phyloP scores from a whole-genome alignment of 169 alveolate genomes.

The Plasmodium vinckei region DNA sequence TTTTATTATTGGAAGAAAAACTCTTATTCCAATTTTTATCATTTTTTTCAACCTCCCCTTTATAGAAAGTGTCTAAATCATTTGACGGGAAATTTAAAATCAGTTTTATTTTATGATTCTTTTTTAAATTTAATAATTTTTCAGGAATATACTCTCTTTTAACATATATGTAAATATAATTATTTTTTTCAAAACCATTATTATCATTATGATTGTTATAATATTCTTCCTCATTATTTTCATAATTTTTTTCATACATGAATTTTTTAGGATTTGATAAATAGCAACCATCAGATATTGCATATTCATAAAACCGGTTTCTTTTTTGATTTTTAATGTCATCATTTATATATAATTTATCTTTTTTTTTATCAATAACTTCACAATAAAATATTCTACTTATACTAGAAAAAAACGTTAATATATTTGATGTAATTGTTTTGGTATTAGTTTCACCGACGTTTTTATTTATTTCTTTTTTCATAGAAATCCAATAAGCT shows the following conservation, averaged over 20 bases:
- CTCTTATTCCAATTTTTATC: background rate
- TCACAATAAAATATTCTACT: slow-evolving; percentile 57
- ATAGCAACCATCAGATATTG: slow-evolving; percentile 21
- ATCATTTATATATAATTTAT: slow-evolving; percentile 24
- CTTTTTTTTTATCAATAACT: slow-evolving; percentile 49
- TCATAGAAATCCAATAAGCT: slow-evolving; percentile 33
- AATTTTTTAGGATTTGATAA: background rate
- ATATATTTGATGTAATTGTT: slow-evolving; percentile 16
- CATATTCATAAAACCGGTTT: slow-evolving; percentile 52
- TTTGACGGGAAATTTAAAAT: slow-evolving; percentile 22
- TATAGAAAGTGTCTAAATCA: background rate
- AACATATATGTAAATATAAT: slow-evolving; percentile 37
- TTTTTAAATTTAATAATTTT: slow-evolving; percentile 33
- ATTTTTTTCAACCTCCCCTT: background rate
- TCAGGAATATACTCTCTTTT: slow-evolving; percentile 43
- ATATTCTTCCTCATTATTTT: background rate
- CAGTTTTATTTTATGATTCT: slow-evolving; percentile 24
- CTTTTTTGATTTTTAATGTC: slow-evolving; percentile 8
- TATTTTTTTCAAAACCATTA: background rate
- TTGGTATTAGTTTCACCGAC: slow-evolving; percentile 23
- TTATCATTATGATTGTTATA: background rate
- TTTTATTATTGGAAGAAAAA: background rate
- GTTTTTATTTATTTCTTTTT: slow-evolving; percentile 28
- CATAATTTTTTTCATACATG: background rate
- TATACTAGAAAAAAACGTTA: slow-evolving; percentile 46